Evolutionary conservation across 306 rosid species (phyloP).

Genomic region (Parietaria judaica): DNA sequence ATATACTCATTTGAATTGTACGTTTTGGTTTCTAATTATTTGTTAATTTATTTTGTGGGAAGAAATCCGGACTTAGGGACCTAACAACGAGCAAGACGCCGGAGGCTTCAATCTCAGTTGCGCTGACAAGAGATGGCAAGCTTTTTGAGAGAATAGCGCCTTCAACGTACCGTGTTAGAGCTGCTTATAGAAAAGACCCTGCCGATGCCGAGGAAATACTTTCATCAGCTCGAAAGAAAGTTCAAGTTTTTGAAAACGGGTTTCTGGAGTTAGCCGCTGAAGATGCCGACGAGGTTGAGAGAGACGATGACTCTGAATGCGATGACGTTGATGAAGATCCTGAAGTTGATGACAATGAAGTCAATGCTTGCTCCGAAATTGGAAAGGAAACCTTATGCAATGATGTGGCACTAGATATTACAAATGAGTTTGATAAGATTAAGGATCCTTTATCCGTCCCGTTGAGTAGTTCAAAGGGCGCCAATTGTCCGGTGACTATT

Average conservation of each 20-base stretch:
- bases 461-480: constrained; percentile 47
- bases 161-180: constrained; percentile 88
- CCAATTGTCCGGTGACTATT: constrained; percentile 31
- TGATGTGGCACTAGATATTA: constrained; percentile 32
- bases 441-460: constrained; percentile 38
- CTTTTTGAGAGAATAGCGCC: constrained; percentile 99
- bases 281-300: constrained; percentile 83
- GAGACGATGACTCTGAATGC: constrained; percentile 93
- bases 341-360: constrained; percentile 64
- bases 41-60: constrained; percentile 8
- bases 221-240: constrained; percentile 87
- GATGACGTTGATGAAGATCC: constrained; percentile 97
- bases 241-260: constrained; percentile 92
- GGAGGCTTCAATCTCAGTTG: constrained; percentile 98
- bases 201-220: constrained; percentile 83
- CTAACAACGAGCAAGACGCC: constrained; percentile 96
- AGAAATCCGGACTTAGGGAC: constrained; percentile 99
- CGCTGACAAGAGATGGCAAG: constrained; percentile 95
- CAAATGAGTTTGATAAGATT: constrained; percentile 40
- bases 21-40: constrained; percentile 1
- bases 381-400: constrained; percentile 44
- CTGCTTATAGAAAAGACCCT: constrained; percentile 90
- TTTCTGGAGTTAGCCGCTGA: constrained; percentile 51
- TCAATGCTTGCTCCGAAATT: constrained; percentile 36
- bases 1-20: not conserved